Evolutionary conservation across 2,329 filamentous ascomycete genomes (phyloP), one percentile per base, ranked within the genome.

Genomic region (Elsinoe necatrix): DNA sequence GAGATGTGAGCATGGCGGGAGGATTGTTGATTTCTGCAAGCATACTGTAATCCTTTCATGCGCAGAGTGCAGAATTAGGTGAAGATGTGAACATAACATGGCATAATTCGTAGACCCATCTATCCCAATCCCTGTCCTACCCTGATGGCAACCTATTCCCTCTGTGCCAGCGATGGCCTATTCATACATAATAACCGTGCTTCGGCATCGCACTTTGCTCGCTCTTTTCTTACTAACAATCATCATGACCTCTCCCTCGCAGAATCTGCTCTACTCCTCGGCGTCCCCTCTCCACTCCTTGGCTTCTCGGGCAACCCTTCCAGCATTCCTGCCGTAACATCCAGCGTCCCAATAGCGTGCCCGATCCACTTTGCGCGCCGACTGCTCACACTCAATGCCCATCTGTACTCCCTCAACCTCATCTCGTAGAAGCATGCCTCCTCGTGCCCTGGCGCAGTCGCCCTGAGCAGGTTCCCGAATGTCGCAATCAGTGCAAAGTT

Each of bases 401-500:
- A 98, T 51, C 89, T 82, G 68, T 96, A 97, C 72, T 98, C 92
- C 59, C 84, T 85, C 20, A 97, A 73, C 1, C 92, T 79, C 11
- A 87, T 80, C 35, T 88, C 83, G 72, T 97, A 98, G 79, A 95
- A 97, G 29, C 93, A 89, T 0, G 88, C 89, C 70, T 97, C 92
- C 68, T 96, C 90, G 50, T 83, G 80, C 0, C 87, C 89, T 0
- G 89, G 89, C 0, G 88, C 88, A 0, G 91, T 95, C 8, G 91
- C 89, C 82, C 89, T 92, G 2, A 97, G 80, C 9, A 97, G 76
- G 12, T 87, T 88, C 2, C 91, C 92, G 68, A 97, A 97, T 0
- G 91, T 95, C 56, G 90, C 91, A 65, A 97, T 95, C 9, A 97
- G 78, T 0, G 92, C 91, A 72, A 97, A 96, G 71, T 95, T 95